These are phyloP conservation scores for Saxispiralis lemnorum DNA, from an alignment of 495 filamentous ascomycete species.

Conservation along the genomic window DNA sequence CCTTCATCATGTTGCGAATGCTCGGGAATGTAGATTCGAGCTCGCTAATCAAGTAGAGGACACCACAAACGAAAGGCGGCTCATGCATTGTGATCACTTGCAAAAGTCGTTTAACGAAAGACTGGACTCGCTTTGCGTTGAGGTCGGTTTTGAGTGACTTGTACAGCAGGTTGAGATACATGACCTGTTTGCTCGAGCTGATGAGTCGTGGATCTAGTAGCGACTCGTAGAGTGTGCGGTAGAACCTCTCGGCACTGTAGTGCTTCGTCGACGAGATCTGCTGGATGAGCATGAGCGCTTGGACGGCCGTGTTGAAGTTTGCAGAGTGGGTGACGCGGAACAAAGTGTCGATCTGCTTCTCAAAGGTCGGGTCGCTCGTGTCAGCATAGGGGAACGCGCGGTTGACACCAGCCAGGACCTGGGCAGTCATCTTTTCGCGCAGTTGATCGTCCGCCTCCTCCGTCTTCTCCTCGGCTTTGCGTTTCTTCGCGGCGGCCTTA, in stretches of 20 bases:
- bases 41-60: conserved; percentile 72
- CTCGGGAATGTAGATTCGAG: conserved; percentile 58
- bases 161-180: conserved; percentile 87
- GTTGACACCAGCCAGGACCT: conserved; percentile 83
- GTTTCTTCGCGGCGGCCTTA: conserved; percentile 33
- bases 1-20: conserved; percentile 51
- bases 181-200: conserved; percentile 79
- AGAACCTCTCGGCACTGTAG: conserved; percentile 69
- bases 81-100: conserved; percentile 79
- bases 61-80: conserved; percentile 76
- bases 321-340: conserved; percentile 92
- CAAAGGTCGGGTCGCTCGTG: conserved; percentile 51
- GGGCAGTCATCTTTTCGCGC: conserved; percentile 77
- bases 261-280: conserved; percentile 70
- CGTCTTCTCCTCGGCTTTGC: conserved; percentile 34
- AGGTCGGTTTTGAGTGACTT: conserved; percentile 71
- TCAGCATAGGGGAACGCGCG: conserved; percentile 84
- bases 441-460: conserved; percentile 47
- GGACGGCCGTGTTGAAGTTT: conserved; percentile 96
- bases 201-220: conserved; percentile 75
- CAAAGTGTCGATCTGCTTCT: conserved; percentile 77
- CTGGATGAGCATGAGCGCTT: conserved; percentile 88
- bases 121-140: conserved; percentile 75
- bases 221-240: conserved; percentile 86
- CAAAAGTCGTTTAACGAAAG: conserved; percentile 75